Conservation (phyloP, 495 filamentous ascomycete genomes). For the Aspergillus cristatus region DNA sequence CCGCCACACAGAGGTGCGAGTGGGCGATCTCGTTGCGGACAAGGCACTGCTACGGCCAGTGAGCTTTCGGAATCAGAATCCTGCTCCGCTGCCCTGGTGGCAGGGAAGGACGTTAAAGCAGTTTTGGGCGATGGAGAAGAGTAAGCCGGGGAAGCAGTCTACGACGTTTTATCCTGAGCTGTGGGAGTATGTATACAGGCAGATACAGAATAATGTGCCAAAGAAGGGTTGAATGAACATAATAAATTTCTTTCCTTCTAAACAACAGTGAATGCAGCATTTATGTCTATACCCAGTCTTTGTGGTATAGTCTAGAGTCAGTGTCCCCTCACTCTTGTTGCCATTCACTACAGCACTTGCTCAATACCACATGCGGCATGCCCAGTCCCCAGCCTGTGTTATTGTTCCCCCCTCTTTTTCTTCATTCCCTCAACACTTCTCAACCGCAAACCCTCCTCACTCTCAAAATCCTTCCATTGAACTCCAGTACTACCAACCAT, state of each 20-base stretch:
- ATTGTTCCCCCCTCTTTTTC: conserved; percentile 3
- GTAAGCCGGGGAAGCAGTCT: conserved; percentile 25
- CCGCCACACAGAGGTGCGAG: conserved; percentile 27
- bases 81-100: conserved; percentile 25
- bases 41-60: conserved; percentile 27
- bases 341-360: no score
- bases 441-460: no score
- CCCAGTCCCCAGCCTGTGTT: not conserved
- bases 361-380: no score
- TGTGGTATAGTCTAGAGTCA: conserved; percentile 2
- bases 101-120: conserved; percentile 17
- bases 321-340: no score
- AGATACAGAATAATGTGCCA: conserved; percentile 20
- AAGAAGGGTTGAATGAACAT: conserved; percentile 4
- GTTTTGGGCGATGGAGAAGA: conserved; percentile 26
- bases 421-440: conserved; percentile 1
- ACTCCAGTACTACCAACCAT: conserved; percentile 4
- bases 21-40: conserved; percentile 28
- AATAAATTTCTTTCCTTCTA: not conserved
- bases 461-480: not conserved
- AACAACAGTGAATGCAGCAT: no score
- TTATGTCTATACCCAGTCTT: conserved; percentile 1
- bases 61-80: conserved; percentile 28
- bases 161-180: conserved; percentile 34
- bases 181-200: conserved; percentile 32